Conservation (phyloP, 2,329 filamentous ascomycete species). For the Paracoccidioides brasiliensis region DNA sequence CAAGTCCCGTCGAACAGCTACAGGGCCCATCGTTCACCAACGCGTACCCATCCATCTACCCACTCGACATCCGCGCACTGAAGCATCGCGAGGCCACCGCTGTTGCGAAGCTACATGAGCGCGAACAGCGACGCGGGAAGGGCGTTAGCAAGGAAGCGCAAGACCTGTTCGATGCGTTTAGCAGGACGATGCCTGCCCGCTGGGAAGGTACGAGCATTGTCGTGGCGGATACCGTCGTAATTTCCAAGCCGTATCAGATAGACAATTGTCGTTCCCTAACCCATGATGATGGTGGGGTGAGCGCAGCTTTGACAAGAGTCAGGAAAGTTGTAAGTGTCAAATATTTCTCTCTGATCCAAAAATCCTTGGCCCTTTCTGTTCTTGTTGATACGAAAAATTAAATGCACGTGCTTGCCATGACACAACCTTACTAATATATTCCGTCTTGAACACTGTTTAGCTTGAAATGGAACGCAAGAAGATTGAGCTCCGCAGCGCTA, state of each 20-base stretch:
- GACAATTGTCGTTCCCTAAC: conserved; percentile 39
- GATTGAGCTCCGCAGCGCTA: conserved; percentile 31
- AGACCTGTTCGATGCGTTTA: conserved; percentile 50
- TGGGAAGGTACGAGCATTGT: conserved; percentile 49
- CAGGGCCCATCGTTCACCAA: conserved; percentile 34
- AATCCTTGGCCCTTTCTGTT: not conserved
- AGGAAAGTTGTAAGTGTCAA: conserved; percentile 35
- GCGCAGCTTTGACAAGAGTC: conserved; percentile 31
- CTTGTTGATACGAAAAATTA: too few relatives aligned
- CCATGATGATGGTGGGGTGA: conserved; percentile 21
- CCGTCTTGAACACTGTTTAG: conserved; percentile 12
- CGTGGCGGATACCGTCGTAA: conserved; percentile 47
- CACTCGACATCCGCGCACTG: conserved; percentile 42
- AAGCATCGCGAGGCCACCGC: conserved; percentile 43
- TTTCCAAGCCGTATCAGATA: conserved; percentile 44
- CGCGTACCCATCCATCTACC: conserved; percentile 29
- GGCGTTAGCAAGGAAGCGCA: conserved; percentile 49
- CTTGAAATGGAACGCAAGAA: conserved; percentile 38
- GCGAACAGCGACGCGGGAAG: conserved; percentile 45
- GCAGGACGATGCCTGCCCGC: conserved; percentile 46
- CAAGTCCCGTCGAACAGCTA: conserved; percentile 8
- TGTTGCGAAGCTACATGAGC: conserved; percentile 43
- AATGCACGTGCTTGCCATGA: too few relatives aligned
- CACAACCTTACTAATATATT: not conserved
- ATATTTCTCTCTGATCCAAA: not conserved